Evolutionary conservation across 2,329 filamentous ascomycete genomes (phyloP).

Genomic region (Penicillium sp.): DNA sequence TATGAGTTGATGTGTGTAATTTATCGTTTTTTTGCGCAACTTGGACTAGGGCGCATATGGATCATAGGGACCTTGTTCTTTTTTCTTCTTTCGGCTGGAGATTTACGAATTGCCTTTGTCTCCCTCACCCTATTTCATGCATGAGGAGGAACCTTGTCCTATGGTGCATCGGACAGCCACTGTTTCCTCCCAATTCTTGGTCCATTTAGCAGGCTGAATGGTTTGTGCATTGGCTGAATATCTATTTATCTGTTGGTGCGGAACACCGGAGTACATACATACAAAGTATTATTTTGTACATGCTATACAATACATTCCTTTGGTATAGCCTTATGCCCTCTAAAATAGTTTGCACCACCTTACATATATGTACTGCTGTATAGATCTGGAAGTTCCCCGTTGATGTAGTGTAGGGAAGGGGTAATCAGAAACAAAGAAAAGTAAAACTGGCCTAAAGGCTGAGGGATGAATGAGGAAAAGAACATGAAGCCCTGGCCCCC

Average conservation of each 20-base stretch:
- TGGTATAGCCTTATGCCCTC: background rate
- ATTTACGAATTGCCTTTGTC: background rate
- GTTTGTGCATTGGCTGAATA: background rate
- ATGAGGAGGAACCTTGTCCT: background rate
- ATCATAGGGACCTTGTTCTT: background rate
- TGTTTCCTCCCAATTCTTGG: background rate
- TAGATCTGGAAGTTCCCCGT: background rate
- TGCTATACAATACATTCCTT: background rate
- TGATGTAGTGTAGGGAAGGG: background rate
- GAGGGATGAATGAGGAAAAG: background rate
- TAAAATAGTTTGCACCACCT: background rate
- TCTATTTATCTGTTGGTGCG: background rate
- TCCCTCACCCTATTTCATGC: background rate
- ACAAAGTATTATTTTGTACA: background rate
- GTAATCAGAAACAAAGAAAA: background rate
- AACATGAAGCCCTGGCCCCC: background rate
- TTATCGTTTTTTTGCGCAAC: constrained; percentile 7
- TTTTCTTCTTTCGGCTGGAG: background rate
- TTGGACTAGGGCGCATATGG: background rate
- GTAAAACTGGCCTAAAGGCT: background rate
- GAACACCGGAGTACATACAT: background rate
- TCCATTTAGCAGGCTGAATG: background rate
- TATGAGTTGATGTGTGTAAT: constrained; percentile 23
- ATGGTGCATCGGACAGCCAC: background rate
- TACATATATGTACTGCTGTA: background rate